These are phyloP conservation scores for Trametes meyenii DNA, from an alignment of 768 basidiomycete genomes.

Conservation along the genomic window DNA sequence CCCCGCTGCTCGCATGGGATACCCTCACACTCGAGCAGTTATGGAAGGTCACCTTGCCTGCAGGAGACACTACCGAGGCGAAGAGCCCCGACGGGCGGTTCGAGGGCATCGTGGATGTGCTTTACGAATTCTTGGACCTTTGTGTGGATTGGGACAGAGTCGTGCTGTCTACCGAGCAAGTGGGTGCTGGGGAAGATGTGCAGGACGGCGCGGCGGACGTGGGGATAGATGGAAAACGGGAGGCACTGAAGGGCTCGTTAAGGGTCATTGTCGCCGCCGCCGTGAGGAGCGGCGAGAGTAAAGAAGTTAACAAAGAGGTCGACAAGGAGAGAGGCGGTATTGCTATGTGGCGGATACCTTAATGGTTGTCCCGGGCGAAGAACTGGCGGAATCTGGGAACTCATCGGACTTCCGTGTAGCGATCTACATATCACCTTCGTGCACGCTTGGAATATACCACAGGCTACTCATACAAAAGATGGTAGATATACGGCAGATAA, in stretches of 20 bases:
- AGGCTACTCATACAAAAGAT: no score
- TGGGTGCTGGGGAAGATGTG: constrained; percentile 21
- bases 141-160: constrained; percentile 66
- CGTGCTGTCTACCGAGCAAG: constrained; percentile 33
- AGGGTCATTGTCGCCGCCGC: constrained; percentile 56
- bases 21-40: constrained; percentile 57
- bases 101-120: constrained; percentile 54
- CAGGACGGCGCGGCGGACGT: constrained; percentile 24
- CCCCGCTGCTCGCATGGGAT: constrained; percentile 69
- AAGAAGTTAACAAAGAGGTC: constrained; percentile 56
- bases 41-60: constrained; percentile 53
- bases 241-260: constrained; percentile 50
- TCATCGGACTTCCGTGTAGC: not conserved
- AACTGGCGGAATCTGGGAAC: not conserved
- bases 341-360: constrained; percentile 69
- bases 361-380: not conserved
- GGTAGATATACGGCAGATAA: no score
- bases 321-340: constrained; percentile 62
- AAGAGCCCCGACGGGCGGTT: constrained; percentile 40
- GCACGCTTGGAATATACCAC: no score
- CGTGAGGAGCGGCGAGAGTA: constrained; percentile 53
- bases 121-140: constrained; percentile 62
- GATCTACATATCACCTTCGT: no score
- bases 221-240: constrained; percentile 36
- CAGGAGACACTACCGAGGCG: constrained; percentile 34